These are phyloP conservation scores for Rhododendron ferrugineum DNA, from an alignment of 148 eudicot genomes.

Conservation along the genomic window DNA sequence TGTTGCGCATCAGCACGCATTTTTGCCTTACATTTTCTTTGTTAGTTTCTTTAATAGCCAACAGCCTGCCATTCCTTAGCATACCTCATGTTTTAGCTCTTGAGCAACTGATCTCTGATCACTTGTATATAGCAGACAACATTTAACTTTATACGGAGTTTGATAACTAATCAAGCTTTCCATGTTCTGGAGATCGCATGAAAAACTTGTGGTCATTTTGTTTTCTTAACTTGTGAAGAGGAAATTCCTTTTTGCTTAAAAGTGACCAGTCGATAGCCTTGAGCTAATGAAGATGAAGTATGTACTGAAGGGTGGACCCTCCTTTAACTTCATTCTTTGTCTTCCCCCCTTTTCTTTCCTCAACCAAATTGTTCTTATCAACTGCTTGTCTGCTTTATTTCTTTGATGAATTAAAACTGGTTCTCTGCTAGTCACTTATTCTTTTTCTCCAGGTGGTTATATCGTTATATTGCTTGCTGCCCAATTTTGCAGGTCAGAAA, in stretches of 20 bases:
- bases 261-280: neutral
- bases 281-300: neutral
- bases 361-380: neutral
- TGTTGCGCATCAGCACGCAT: neutral
- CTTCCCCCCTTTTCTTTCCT: neutral
- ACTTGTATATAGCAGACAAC: neutral
- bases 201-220: neutral
- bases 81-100: slow-evolving; percentile 1
- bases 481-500: slow-evolving; percentile 62
- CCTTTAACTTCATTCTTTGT: too few species aligned
- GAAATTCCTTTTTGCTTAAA: too few species aligned
- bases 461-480: neutral
- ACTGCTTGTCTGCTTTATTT: neutral
- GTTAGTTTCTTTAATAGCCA: neutral
- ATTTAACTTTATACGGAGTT: neutral
- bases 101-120: neutral
- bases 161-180: neutral
- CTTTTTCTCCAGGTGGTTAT: neutral
- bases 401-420: neutral
- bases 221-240: neutral
- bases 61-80: neutral
- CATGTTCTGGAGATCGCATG: neutral
- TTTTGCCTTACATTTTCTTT: neutral
- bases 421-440: neutral
- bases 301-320: neutral